These are phyloP conservation scores for Triticum urartu DNA, from an alignment of 176 grass and related monocot genomes.

Conservation along the genomic window DNA sequence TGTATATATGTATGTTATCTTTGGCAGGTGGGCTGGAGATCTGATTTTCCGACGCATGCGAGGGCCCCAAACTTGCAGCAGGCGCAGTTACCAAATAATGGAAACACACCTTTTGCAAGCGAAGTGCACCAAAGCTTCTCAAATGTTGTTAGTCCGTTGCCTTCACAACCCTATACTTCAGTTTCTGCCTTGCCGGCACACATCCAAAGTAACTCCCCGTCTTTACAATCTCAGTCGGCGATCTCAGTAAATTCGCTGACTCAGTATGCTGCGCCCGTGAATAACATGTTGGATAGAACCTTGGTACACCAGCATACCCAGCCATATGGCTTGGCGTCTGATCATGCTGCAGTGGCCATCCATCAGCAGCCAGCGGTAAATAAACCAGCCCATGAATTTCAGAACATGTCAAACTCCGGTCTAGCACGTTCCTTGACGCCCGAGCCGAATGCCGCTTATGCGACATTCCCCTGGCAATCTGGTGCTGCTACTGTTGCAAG, in stretches of 20 bases:
- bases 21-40: conserved; percentile 68
- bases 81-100: conserved; percentile 14
- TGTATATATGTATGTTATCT: conserved; percentile 17
- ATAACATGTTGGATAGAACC: conserved; percentile 38
- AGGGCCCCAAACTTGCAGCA: conserved; percentile 31
- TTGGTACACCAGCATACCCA: conserved; percentile 34
- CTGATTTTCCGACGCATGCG: conserved; percentile 33
- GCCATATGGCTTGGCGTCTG: conserved; percentile 14
- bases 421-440: neutral
- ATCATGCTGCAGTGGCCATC: conserved; percentile 13
- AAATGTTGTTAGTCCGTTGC: conserved; percentile 44
- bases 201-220: conserved; percentile 16
- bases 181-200: conserved; percentile 47
- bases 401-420: conserved; percentile 27
- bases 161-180: conserved; percentile 44
- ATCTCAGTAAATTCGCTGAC: conserved; percentile 36
- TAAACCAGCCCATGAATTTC: conserved; percentile 34
- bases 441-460: conserved; percentile 30
- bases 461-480: conserved; percentile 43
- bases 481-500: conserved; percentile 5
- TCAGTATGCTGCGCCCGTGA: conserved; percentile 37
- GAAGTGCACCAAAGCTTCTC: conserved; percentile 37
- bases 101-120: conserved; percentile 20
- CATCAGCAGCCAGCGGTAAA: conserved; percentile 42
- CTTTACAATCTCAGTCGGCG: conserved; percentile 15